Evolutionary conservation across 2,329 filamentous ascomycete species (phyloP), one percentile per base, ranked within the genome.

Genomic region (Mariannaea sp.): DNA sequence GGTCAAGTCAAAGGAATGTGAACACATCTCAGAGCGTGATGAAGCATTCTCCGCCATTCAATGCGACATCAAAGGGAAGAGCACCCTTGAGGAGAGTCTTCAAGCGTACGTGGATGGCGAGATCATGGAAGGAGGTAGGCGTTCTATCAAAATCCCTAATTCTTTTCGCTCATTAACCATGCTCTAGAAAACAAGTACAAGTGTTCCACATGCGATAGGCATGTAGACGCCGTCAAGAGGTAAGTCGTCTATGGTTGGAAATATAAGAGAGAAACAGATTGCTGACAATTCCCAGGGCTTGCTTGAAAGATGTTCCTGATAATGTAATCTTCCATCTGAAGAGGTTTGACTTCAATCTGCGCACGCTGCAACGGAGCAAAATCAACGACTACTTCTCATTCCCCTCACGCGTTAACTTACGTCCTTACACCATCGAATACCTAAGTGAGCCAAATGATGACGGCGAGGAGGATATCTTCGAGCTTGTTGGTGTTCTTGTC

Each of bases 361-460:
- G 83, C 46, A 89, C 88, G 2, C 81, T 95, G 69, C 83, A 88
- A 73, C 81, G 92, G 63, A 91, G 83, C 73, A 99, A 99, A 75
- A 94, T 97, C 72, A 97, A 99, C 69, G 94, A 97, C 68, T 83
- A 90, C 60, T 99, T 99, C 68, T 83, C 88, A 5, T 99, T 99
- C 60, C 93, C 95, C 0, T 77, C 81, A 10, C 81, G 79, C 42
- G 89, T 99, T 54, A 87, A 99, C 68, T 90, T 99, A 84, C 84
- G 85, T 6, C 90, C 88, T 0, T 99, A 96, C 75, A 96, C 90
- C 13, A 84, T 95, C n/a, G 88, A 92, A 36, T 82, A 92, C 65
- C 80, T 97, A 26, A 89, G 86, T 59, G 80, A 89, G 51, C 78
- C 83, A 3, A 74, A 78, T 1, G 71, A 77, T 3, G 75, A 80